phyloP scores from a whole-genome alignment of 2,329 filamentous ascomycete genomes.

The Xylariaceae sp. region DNA sequence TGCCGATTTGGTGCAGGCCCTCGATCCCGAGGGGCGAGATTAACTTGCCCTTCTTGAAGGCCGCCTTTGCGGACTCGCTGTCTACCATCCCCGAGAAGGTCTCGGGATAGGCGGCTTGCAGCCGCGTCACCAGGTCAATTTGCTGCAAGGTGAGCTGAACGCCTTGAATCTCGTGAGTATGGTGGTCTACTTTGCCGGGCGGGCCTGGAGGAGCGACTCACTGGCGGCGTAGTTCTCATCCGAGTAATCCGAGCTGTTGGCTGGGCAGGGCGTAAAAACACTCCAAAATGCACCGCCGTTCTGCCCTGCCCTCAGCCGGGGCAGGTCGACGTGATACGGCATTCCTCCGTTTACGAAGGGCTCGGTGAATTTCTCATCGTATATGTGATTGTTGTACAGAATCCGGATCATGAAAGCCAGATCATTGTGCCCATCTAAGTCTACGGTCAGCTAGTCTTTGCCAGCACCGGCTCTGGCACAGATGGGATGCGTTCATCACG shows the following conservation, averaged over 20 bases:
- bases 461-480: neutral
- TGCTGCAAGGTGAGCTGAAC: slow-evolving; percentile 64
- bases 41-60: slow-evolving; percentile 59
- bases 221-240: slow-evolving; percentile 66
- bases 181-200: neutral
- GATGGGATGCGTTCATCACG: neutral
- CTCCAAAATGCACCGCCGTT: slow-evolving; percentile 92
- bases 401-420: slow-evolving; percentile 68
- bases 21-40: slow-evolving; percentile 79
- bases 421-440: slow-evolving; percentile 82
- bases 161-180: slow-evolving; percentile 41
- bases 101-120: slow-evolving; percentile 43
- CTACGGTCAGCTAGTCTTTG: slow-evolving; percentile 17
- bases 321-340: slow-evolving; percentile 70
- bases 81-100: slow-evolving; percentile 63
- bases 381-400: slow-evolving; percentile 71
- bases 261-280: slow-evolving; percentile 74
- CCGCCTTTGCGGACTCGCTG: slow-evolving; percentile 56
- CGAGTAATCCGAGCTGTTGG: slow-evolving; percentile 67
- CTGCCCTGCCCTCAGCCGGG: slow-evolving; percentile 64
- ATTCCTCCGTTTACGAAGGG: slow-evolving; percentile 70
- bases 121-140: slow-evolving; percentile 60
- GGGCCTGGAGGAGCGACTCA: slow-evolving; percentile 36
- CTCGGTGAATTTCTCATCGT: slow-evolving; percentile 66
- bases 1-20: slow-evolving; percentile 90